Conservation (phyloP, 2,329 filamentous ascomycete species). For the Orbilia quercus region DNA sequence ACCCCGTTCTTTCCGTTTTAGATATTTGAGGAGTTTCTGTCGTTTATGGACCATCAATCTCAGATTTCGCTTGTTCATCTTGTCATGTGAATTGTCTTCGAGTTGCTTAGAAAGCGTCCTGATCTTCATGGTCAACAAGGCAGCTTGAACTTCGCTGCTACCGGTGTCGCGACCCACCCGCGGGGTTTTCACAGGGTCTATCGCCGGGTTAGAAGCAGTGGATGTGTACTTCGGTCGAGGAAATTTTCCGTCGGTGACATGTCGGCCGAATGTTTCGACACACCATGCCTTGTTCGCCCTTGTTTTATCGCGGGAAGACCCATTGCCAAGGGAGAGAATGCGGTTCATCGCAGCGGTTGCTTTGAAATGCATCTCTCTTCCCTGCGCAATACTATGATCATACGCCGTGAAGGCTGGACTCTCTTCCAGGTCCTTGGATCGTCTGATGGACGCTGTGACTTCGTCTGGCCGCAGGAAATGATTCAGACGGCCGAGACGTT, state of each 20-base stretch:
- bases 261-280: slow-evolving; percentile 87
- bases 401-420: not conserved
- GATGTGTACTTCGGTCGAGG: slow-evolving; percentile 65
- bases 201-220: slow-evolving; percentile 63
- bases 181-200: slow-evolving; percentile 66
- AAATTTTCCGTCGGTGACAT: slow-evolving; percentile 81
- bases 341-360: slow-evolving; percentile 80
- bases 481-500: slow-evolving; percentile 73
- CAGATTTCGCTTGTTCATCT: slow-evolving; percentile 92
- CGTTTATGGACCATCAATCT: slow-evolving; percentile 85
- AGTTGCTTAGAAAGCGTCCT: slow-evolving; percentile 79
- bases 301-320: slow-evolving; percentile 79
- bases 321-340: slow-evolving; percentile 81
- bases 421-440: slow-evolving; percentile 41
- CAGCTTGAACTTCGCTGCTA: slow-evolving; percentile 96
- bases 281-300: slow-evolving; percentile 86
- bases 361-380: slow-evolving; percentile 70
- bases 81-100: slow-evolving; percentile 80
- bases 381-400: slow-evolving; percentile 64
- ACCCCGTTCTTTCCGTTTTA: slow-evolving; percentile 88
- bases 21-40: slow-evolving; percentile 87
- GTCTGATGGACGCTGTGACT: slow-evolving; percentile 61
- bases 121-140: slow-evolving; percentile 94
- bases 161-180: slow-evolving; percentile 93
- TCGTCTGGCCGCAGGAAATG: slow-evolving; percentile 75